Base-by-base conservation (phyloP, 495 filamentous ascomycete genomes). In the Penicillium subrubescens region DNA sequence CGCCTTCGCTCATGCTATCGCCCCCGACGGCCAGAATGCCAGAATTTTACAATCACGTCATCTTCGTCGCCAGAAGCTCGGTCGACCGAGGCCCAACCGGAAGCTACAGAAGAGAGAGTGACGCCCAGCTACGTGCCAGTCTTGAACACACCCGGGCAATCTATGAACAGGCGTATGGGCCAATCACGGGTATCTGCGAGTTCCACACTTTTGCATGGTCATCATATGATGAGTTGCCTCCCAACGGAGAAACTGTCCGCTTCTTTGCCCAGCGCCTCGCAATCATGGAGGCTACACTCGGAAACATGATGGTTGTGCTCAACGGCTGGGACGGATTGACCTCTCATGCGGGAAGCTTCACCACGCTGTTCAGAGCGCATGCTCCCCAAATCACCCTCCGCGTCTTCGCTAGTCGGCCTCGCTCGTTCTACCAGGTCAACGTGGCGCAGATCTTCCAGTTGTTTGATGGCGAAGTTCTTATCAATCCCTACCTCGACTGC, bases 281-380 rank as follows among this genome's bases (percentile, higher is more conserved):
- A 44, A n/a, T 12, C 2, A 14, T 43, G 23, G 37, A 41, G 2
- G 7, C 2, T 11, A 37, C n/a, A 11, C 17, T 37, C 10, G 12
- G 12, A 2, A 3, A 44, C 3, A 43, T 58, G 56, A 41, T 58
- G 37, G 25, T 58, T 4, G 56, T 58, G 8, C 21, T 58, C 11
- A 58, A 58, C 39, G 56, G 56, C 23, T 58, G 56, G 56, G 56
- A 58, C 39, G 34, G 56, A 10, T 25, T 58, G 35, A 58, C 56
- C 21, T 25, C 56, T 8, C 5, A 44, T 6, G 25, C 5, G 56
- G n/a, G 8, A 5, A 27, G 5, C 23, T 58, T 58, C 25, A 58
- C 5, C 3, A 58, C 17, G 5, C 6, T 58, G 15, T 58, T 58
- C 15, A 25, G 56, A 15, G 8, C 8, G 10, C 21, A 44, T n/a